Conservation (phyloP, 2,329 filamentous ascomycete genomes). For the Lecanicillium sp. region DNA sequence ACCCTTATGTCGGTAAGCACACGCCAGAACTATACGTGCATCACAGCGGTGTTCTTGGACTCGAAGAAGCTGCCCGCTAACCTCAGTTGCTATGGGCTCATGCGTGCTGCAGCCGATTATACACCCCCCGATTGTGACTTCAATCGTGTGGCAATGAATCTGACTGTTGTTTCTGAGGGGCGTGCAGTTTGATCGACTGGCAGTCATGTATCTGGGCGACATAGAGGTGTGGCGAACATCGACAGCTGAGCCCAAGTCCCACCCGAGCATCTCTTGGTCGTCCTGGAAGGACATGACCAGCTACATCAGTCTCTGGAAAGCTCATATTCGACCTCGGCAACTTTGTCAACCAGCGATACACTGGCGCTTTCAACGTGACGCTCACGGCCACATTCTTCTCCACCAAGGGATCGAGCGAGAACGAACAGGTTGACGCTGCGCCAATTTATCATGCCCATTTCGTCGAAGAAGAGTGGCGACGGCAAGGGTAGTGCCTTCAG, state of each 20-base stretch:
- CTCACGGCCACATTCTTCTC: conserved; percentile 60
- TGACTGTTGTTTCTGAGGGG: conserved; percentile 68
- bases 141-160: conserved; percentile 68
- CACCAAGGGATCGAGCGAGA: conserved; percentile 38
- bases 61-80: too few relatives aligned
- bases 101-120: conserved; percentile 46
- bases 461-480: conserved; percentile 42
- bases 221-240: conserved; percentile 79
- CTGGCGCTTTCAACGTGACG: conserved; percentile 66
- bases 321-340: conserved; percentile 78
- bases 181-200: conserved; percentile 70
- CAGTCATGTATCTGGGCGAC: conserved; percentile 68
- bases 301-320: conserved; percentile 63
- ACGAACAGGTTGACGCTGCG: conserved; percentile 34
- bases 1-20: conserved; percentile 62
- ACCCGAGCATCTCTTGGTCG: conserved; percentile 65
- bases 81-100: background rate
- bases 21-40: conserved; percentile 8
- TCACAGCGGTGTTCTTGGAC: conserved; percentile 6
- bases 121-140: conserved; percentile 63
- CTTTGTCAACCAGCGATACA: conserved; percentile 63
- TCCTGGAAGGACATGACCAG: conserved; percentile 75
- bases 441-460: conserved; percentile 64
- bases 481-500: conserved; percentile 60
- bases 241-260: conserved; percentile 66